phyloP scores from a whole-genome alignment of 2,329 filamentous ascomycete genomes.

The Coniochaeta prunicola region DNA sequence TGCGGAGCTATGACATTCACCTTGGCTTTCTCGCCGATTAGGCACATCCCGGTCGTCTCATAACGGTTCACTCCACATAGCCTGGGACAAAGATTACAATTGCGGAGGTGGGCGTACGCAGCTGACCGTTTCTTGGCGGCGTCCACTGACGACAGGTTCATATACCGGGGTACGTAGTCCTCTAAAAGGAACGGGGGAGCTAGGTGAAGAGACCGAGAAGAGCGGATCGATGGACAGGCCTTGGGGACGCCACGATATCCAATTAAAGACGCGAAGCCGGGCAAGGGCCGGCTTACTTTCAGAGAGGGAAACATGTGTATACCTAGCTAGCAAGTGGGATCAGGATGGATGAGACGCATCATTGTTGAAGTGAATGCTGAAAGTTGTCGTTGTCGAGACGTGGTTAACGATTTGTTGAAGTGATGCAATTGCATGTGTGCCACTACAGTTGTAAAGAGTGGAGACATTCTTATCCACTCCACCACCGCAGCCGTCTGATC shows the following conservation, averaged over 20 bases:
- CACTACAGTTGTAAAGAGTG: no score
- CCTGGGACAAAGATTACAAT: constrained; percentile 77
- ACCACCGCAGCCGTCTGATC: no score
- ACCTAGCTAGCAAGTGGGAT: background rate
- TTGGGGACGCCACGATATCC: background rate
- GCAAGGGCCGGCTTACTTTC: background rate
- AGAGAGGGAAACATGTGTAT: background rate
- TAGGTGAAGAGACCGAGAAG: constrained; percentile 34
- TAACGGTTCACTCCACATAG: constrained; percentile 75
- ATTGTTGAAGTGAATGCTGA: background rate
- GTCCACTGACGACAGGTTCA: constrained; percentile 59
- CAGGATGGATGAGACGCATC: background rate
- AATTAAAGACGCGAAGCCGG: background rate
- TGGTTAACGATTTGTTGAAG: no score
- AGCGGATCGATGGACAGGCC: background rate
- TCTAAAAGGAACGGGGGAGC: constrained; percentile 64
- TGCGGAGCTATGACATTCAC: constrained; percentile 82
- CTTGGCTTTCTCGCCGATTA: constrained; percentile 69
- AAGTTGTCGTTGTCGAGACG: no score
- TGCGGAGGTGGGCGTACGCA: constrained; percentile 67
- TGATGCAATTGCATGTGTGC: no score
- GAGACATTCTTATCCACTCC: no score
- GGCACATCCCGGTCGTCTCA: constrained; percentile 68
- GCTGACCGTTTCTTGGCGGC: constrained; percentile 65
- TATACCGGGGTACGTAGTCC: constrained; percentile 67